Percentiles rank a stretch among this genome's conserved stretches.
Conservation (phyloP, 305 asterid genomes). For the Salvia sclarea region DNA sequence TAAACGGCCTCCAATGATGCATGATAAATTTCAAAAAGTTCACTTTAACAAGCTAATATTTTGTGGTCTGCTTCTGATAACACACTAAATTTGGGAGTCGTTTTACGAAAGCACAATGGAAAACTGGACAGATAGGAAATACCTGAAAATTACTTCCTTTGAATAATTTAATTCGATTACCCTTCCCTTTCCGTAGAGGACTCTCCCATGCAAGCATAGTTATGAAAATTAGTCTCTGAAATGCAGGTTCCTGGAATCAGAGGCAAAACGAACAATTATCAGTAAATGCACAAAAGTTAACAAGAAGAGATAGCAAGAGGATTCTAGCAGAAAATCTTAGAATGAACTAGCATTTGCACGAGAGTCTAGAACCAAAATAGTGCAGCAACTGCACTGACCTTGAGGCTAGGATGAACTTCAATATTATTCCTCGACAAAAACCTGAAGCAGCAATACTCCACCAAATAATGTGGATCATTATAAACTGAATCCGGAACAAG, state of each 20-base stretch:
- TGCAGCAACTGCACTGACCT: constrained; percentile 52
- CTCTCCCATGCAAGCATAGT: constrained; percentile 99
- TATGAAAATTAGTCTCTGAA: constrained; percentile 72
- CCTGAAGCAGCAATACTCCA: constrained; percentile 96
- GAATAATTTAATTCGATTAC: constrained; percentile 41
- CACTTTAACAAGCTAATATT: constrained; percentile 4
- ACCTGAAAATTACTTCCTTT: constrained; percentile 63
- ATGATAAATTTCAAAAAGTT: neutral
- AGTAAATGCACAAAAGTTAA: too few relatives aligned
- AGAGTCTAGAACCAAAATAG: constrained; percentile 23
- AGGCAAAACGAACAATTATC: constrained; percentile 32
- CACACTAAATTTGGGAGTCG: neutral
- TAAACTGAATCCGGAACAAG: constrained; percentile 71
- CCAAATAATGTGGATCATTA: constrained; percentile 77
- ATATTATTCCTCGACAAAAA: constrained; percentile 75
- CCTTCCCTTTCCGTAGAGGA: constrained; percentile 59
- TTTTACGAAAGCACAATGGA: neutral
- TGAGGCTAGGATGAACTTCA: constrained; percentile 83
- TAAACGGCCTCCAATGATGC: neutral
- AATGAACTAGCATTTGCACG: constrained; percentile 2
- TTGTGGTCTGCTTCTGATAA: neutral
- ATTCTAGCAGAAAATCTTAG: neutral
- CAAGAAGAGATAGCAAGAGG: too few relatives aligned
- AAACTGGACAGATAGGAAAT: constrained; percentile 18
- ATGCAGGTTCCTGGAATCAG: constrained; percentile 77